phyloP scores from a whole-genome alignment of 805 yeast species.

The Saturnispora zaruensis region DNA sequence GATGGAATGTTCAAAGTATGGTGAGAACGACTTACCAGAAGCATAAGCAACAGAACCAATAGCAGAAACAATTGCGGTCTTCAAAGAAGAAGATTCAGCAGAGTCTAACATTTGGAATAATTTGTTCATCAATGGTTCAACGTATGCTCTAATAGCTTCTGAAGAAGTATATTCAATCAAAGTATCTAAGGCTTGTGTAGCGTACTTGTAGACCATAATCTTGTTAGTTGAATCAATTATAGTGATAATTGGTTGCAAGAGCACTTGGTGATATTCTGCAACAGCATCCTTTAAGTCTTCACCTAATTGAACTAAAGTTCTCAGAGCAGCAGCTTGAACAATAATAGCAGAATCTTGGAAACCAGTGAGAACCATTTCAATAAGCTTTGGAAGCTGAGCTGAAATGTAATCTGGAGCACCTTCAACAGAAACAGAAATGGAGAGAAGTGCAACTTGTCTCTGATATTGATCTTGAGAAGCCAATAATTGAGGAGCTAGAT shows the following conservation, averaged over 20 bases:
- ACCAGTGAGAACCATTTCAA: slow-evolving; percentile 67
- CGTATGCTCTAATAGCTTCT: slow-evolving; percentile 69
- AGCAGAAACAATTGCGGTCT: slow-evolving; percentile 81
- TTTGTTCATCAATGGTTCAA: slow-evolving; percentile 86
- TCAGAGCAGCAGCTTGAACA: slow-evolving; percentile 81
- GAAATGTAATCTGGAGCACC: slow-evolving; percentile 94
- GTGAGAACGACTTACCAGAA: slow-evolving; percentile 78
- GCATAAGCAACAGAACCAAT: slow-evolving; percentile 97
- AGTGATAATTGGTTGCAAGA: slow-evolving; percentile 78
- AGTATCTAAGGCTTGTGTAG: slow-evolving; percentile 86
- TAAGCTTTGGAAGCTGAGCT: slow-evolving; percentile 61
- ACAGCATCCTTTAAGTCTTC: slow-evolving; percentile 77
- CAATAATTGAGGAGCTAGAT: slow-evolving; percentile 48
- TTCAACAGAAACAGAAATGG: slow-evolving; percentile 73
- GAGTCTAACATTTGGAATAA: slow-evolving; percentile 73
- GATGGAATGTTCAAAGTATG: slow-evolving; percentile 77
- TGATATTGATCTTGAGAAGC: slow-evolving; percentile 60
- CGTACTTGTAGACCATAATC: slow-evolving; percentile 78
- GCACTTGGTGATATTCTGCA: slow-evolving; percentile 73
- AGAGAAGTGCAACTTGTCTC: slow-evolving; percentile 79
- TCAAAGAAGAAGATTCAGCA: slow-evolving; percentile 66
- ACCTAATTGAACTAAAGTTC: slow-evolving; percentile 69
- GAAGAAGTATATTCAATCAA: slow-evolving; percentile 84
- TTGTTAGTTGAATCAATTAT: slow-evolving; percentile 82
- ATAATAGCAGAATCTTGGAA: slow-evolving; percentile 64